Percentiles rank a stretch among this genome's conserved stretches.
Conservation (phyloP, 2,329 filamentous ascomycete species). For the Capronia epimyces region DNA sequence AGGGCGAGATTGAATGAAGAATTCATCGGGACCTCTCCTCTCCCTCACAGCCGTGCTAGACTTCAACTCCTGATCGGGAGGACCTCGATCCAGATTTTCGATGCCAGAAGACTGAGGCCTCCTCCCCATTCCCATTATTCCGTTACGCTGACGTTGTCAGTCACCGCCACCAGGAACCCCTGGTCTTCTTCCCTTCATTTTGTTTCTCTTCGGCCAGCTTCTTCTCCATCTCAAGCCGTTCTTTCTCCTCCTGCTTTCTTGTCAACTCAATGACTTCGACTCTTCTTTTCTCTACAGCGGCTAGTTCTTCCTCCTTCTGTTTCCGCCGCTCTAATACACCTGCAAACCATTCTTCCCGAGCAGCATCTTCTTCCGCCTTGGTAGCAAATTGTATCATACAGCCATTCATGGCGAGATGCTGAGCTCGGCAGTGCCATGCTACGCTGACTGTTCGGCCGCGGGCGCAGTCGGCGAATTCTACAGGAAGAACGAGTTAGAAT, state of each 20-base stretch:
- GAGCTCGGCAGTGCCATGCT: slow-evolving; percentile 74
- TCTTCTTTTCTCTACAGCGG: slow-evolving; percentile 37
- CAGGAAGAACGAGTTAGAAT: slow-evolving; percentile 3
- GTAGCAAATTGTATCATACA: slow-evolving; percentile 95
- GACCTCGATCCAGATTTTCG: not conserved
- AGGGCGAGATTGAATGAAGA: not conserved
- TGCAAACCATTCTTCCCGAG: slow-evolving; percentile 89
- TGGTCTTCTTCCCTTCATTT: slow-evolving; percentile 7
- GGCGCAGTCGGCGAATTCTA: slow-evolving; percentile 90
- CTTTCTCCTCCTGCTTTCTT: slow-evolving; percentile 26
- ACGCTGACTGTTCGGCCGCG: slow-evolving; percentile 78
- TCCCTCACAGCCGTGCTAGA: not conserved
- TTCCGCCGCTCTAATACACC: slow-evolving; percentile 64
- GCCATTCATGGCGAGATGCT: slow-evolving; percentile 81
- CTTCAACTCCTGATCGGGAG: not conserved
- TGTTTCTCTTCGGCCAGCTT: slow-evolving; percentile 13
- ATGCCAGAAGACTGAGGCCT: not conserved
- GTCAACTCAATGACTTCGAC: slow-evolving; percentile 37
- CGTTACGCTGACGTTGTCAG: not conserved
- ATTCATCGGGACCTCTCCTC: not conserved
- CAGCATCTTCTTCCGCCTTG: slow-evolving; percentile 76
- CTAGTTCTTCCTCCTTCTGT: slow-evolving; percentile 57
- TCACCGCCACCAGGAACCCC: slow-evolving; percentile 18
- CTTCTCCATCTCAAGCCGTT: slow-evolving; percentile 16
- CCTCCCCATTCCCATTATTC: not conserved